Conservation (phyloP, 257 asterid species). For the Phtheirospermum japonicum region DNA sequence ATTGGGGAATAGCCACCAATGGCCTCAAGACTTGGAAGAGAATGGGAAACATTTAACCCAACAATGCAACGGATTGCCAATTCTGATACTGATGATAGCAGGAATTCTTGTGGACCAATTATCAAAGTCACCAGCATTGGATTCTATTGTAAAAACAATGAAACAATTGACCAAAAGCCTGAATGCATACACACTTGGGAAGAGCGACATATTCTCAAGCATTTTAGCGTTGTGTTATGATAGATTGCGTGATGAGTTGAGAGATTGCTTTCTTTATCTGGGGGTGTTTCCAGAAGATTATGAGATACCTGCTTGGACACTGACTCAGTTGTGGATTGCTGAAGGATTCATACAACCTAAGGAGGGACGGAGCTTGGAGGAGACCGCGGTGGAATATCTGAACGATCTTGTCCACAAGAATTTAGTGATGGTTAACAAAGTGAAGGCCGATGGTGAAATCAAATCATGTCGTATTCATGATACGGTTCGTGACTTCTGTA, state of each 20-base stretch:
- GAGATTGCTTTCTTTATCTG: conserved; percentile 43
- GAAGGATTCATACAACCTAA: conserved; percentile 42
- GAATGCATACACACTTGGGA: not conserved
- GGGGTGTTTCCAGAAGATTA: conserved; percentile 40
- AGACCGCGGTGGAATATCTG: conserved; percentile 35
- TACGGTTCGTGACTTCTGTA: conserved; percentile 43
- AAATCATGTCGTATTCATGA: conserved; percentile 44
- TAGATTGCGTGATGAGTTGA: conserved; percentile 35
- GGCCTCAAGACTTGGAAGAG: conserved; percentile 22
- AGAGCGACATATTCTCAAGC: conserved; percentile 2
- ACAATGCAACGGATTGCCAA: conserved; percentile 44
- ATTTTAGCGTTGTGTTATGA: conserved; percentile 36
- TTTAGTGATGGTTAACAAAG: conserved; percentile 38
- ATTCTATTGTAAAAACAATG: too few relatives aligned
- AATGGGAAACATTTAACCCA: conserved; percentile 33
- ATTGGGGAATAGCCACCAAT: conserved; percentile 19
- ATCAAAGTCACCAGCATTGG: not conserved
- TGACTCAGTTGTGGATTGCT: conserved; percentile 46
- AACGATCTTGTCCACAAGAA: conserved; percentile 38
- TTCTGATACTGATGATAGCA: conserved; percentile 39
- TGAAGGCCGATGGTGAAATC: conserved; percentile 30
- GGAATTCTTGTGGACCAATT: conserved; percentile 26
- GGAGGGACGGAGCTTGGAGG: conserved; percentile 30
- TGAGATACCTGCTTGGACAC: conserved; percentile 32
- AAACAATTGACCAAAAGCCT: conserved; percentile 25